Evolutionary conservation across 495 filamentous ascomycete genomes (phyloP).

Genomic region (Ascobolus immersus): DNA sequence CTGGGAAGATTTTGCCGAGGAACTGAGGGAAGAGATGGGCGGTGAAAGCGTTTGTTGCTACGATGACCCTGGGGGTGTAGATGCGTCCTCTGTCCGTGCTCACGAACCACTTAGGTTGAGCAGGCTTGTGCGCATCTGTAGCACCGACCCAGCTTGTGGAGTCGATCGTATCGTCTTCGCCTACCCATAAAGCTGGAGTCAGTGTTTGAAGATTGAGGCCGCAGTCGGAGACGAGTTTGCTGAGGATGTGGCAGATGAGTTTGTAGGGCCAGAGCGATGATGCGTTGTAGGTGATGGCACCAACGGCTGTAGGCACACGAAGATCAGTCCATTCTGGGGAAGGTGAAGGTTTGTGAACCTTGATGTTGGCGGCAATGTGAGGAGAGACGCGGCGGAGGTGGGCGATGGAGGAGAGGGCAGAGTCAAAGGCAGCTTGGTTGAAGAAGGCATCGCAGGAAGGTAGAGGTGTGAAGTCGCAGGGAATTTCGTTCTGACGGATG

Average conservation of each 20-base stretch:
- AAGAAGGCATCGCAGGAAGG: conserved; percentile 31
- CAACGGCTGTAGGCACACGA: conserved; percentile 19
- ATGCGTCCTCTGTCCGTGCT: conserved; percentile 39
- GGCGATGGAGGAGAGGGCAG: conserved; percentile 20
- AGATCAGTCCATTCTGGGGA: no score
- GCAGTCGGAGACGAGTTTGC: conserved; percentile 23
- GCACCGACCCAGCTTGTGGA: no score
- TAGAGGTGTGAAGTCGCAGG: conserved; percentile 33
- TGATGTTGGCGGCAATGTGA: conserved; percentile 20
- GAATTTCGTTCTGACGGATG: conserved; percentile 28
- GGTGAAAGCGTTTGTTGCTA: conserved; percentile 60
- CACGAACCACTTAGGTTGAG: conserved; percentile 32
- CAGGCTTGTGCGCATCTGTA: no score
- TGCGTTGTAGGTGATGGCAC: conserved; percentile 24
- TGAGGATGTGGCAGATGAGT: conserved; percentile 39
- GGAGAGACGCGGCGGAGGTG: conserved; percentile 24
- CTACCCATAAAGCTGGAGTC: conserved; percentile 16
- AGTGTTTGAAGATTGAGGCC: conserved; percentile 44
- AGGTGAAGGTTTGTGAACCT: no score
- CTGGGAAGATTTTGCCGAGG: conserved; percentile 45
- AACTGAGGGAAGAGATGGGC: conserved; percentile 44
- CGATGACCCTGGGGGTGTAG: conserved; percentile 31
- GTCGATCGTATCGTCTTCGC: conserved; percentile 5
- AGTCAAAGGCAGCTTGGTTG: conserved; percentile 21
- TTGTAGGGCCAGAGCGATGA: conserved; percentile 55